Percentiles rank a stretch among this genome's conserved stretches.
Conservation (phyloP, 208 protist species). For the Acanthamoeba polyphaga region DNA sequence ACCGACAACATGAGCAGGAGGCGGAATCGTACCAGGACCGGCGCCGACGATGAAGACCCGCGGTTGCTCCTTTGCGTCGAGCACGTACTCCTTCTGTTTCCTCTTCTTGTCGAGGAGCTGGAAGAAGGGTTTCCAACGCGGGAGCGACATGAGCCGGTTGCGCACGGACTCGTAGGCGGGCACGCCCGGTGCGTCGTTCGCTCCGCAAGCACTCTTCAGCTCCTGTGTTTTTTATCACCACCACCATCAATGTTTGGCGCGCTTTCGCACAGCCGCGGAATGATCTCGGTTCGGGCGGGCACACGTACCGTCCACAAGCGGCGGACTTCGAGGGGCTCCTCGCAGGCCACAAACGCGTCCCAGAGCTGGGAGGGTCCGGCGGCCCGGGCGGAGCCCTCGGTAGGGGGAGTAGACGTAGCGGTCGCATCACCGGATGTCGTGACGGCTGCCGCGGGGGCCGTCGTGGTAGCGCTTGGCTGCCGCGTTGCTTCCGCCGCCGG, state of each 20-base stretch:
- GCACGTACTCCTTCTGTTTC: conserved; percentile 6
- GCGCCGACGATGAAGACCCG: conserved; percentile 38
- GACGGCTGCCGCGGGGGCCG: too few relatives aligned
- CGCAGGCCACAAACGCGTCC: not conserved
- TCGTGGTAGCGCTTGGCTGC: not conserved
- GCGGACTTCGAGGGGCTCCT: conserved; percentile 46
- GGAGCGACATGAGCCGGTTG: not conserved
- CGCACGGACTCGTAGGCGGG: not conserved
- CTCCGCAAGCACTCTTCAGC: not conserved
- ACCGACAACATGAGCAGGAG: not conserved
- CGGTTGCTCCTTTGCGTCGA: not conserved
- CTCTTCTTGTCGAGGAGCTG: conserved; percentile 55
- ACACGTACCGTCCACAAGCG: conserved; percentile 1
- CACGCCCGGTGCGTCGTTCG: not conserved
- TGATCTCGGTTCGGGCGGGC: not conserved
- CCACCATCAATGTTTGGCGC: too few relatives aligned
- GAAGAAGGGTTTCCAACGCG: conserved; percentile 55
- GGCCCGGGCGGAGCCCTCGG: not conserved
- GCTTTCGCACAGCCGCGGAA: not conserved
- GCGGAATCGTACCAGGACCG: conserved; percentile 6
- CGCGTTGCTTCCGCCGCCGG: not conserved
- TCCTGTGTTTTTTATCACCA: not conserved
- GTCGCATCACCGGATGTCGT: too few relatives aligned
- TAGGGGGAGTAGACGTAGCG: not conserved
- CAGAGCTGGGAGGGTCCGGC: conserved; percentile 20